Base-by-base conservation (phyloP, 805 yeast species). In the Monosporozyma unispora region DNA sequence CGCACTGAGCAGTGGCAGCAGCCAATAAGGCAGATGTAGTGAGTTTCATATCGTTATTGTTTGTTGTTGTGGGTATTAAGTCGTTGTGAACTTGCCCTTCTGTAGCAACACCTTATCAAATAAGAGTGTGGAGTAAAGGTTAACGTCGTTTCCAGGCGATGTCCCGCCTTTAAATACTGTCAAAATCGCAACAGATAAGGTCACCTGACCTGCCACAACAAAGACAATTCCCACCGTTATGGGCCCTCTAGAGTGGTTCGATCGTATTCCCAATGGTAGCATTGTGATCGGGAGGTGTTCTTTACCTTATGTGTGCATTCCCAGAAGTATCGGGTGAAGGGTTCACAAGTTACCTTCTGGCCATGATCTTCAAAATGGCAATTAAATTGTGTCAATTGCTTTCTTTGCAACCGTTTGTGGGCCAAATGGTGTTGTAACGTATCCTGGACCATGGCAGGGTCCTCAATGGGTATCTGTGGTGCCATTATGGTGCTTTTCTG, bases 1-100 rank as follows among this genome's bases (percentile, higher is more conserved):
- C 76, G 7, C 70, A 57, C 25, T 73, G 52, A 42, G 68, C 68
- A 47, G 71, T 55, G 29, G 68, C 70, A 23, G 72, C 64, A 7
- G 64, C 53, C 35, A 72, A 63, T 10, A 70, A 52, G 28, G 59
- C 51, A 41, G 64, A 57, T 21, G 39, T 48, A 39, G 55, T 53
- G 21, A 58, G 48, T 50, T 54, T 62, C 64, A 58, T 61, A 10
- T 14, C 27, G 31, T 21, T 18, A 23, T 11, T 44, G 45, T 29
- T 22, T 41, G 44, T 44, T 41, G 23, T n/a, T 9, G 31, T 28
- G 41, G 16, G 4, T 25, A 8, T 25, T 25, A 31, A 14, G 35
- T 31, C n/a, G 35, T 31, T n/a, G 10, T 23, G 5, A 27, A 4
- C 23, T 28, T 40, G 35, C 18, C 28, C 27, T 46, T 11, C 22